Percentiles rank a stretch among this genome's conserved stretches.
phyloP scores from a whole-genome alignment of 1,139 yeast species.

The Wickerhamomyces sp. region DNA sequence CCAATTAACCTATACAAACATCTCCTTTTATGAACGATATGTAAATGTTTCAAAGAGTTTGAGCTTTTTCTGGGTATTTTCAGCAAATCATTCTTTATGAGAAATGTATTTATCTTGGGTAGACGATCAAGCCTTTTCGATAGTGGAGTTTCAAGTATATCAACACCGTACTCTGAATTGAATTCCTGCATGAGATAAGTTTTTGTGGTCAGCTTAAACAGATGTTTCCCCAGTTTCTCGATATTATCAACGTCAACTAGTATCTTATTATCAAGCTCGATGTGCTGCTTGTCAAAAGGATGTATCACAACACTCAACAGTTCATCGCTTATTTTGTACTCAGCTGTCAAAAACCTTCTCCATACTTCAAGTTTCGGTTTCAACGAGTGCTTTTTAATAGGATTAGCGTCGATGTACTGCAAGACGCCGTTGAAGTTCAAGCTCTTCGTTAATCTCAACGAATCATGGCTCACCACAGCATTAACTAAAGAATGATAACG shows the following conservation, averaged over 20 bases:
- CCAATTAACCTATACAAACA: no score
- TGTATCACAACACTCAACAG: background rate
- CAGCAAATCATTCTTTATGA: no score
- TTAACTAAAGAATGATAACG: background rate
- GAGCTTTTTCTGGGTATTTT: no score
- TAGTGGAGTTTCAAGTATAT: slow-evolving; percentile 10
- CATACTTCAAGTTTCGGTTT: background rate
- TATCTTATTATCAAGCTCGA: background rate
- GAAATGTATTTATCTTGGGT: background rate
- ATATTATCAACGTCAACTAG: background rate
- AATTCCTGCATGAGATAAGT: no score
- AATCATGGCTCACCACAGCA: background rate
- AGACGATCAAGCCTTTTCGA: background rate
- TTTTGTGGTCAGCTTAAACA: no score
- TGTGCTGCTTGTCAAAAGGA: background rate
- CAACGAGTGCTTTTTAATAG: background rate
- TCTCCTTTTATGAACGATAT: no score
- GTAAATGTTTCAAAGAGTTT: no score
- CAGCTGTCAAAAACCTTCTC: background rate
- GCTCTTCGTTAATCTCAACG: background rate
- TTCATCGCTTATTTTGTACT: slow-evolving; percentile 2
- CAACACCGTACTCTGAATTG: slow-evolving; percentile 11
- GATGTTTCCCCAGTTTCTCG: background rate
- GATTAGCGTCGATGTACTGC: background rate
- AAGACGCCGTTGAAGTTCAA: background rate